phyloP scores from a whole-genome alignment of 2,329 filamentous ascomycete genomes.

The Fusarium euwallaceae region DNA sequence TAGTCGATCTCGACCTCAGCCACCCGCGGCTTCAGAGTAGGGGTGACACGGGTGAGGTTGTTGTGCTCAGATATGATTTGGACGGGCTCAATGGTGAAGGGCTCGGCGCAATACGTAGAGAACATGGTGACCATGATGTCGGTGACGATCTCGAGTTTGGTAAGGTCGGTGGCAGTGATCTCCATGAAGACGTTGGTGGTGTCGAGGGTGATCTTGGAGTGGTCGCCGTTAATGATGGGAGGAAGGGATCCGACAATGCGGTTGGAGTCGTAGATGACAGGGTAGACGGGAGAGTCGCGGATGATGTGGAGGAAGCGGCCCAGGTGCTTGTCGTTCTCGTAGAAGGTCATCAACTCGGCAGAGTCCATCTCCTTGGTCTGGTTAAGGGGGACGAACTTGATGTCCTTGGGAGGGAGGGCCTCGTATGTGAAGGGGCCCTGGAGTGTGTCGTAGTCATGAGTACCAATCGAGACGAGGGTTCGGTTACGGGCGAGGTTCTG shows the following conservation, averaged over 20 bases:
- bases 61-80: constrained; percentile 95
- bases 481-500: constrained; percentile 94
- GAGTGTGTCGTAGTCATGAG: constrained; percentile 94
- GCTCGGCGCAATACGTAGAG: constrained; percentile 87
- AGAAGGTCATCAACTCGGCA: constrained; percentile 92
- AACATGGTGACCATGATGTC: constrained; percentile 99
- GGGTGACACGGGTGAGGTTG: constrained; percentile 82
- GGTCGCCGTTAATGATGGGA: constrained; percentile 97
- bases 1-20: constrained; percentile 91
- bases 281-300: constrained; percentile 91
- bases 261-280: constrained; percentile 93
- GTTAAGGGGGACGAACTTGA: constrained; percentile 91
- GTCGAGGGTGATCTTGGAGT: constrained; percentile 93
- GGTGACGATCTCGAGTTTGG: constrained; percentile 95
- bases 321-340: constrained; percentile 93
- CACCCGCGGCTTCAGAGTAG: constrained; percentile 81
- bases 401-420: constrained; percentile 89
- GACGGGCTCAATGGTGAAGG: constrained; percentile 93
- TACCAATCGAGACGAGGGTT: constrained; percentile 96
- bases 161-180: constrained; percentile 94
- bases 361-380: constrained; percentile 90
- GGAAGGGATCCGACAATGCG: constrained; percentile 90
- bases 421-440: constrained; percentile 97
- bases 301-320: constrained; percentile 95
- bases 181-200: constrained; percentile 98